Conservation (phyloP, 2,329 filamentous ascomycete species). For the Chaetomium strumarium region DNA sequence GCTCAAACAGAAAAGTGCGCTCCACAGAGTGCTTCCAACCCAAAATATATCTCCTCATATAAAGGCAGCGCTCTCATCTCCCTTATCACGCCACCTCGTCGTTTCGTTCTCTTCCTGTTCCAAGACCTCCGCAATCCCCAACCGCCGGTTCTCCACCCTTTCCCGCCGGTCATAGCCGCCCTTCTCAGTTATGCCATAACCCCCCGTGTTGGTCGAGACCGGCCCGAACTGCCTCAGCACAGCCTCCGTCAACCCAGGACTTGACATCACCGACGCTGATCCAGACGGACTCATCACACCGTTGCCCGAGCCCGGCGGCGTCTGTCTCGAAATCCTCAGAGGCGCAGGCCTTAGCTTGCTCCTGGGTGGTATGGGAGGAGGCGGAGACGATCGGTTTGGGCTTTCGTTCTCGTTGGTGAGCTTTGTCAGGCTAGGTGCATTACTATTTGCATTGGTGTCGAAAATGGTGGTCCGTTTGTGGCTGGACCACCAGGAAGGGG, state of each 20-base stretch:
- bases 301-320: neutral
- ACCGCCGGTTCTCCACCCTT: neutral
- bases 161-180: neutral
- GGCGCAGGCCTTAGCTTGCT: conserved; percentile 22
- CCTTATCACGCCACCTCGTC: neutral
- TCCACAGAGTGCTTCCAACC: neutral
- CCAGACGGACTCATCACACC: neutral
- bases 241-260: conserved; percentile 25
- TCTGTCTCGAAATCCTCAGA: conserved; percentile 7
- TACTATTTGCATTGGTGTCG: neutral
- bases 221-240: conserved; percentile 30
- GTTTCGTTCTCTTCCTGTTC: neutral
- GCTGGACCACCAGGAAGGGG: neutral
- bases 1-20: too few species aligned
- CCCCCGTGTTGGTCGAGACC: neutral
- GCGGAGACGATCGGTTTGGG: neutral
- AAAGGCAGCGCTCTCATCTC: conserved; percentile 8
- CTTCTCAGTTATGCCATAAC: neutral
- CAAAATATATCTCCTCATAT: neutral
- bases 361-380: conserved; percentile 22
- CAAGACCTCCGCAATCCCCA: conserved; percentile 3
- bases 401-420: conserved; percentile 4
- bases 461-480: neutral
- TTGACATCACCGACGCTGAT: conserved; percentile 17
- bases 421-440: too few species aligned